Evolutionary conservation across 768 basidiomycete species (phyloP).

Genomic region (Hericium alpestre): DNA sequence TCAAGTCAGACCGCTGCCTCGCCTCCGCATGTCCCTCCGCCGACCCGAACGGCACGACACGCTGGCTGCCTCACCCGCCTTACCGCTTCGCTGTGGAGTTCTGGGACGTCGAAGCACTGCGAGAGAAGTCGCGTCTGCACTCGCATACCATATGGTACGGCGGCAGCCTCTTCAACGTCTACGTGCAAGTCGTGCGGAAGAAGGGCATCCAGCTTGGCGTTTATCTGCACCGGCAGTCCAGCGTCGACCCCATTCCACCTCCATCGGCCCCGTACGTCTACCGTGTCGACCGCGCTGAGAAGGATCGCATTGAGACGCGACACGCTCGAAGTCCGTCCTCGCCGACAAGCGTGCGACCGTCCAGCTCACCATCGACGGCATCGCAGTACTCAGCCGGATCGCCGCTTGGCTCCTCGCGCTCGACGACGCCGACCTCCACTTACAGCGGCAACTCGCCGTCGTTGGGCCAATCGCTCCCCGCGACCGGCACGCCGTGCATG

Average conservation of each 20-base stretch:
- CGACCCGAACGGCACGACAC: conserved; percentile 33
- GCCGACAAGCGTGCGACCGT: background rate
- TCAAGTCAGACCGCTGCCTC: conserved; percentile 35
- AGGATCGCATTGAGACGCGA: background rate
- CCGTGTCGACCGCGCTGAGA: background rate
- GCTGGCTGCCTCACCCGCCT: conserved; percentile 68
- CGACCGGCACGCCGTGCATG: conserved; percentile 32
- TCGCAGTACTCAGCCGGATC: conserved; percentile 9
- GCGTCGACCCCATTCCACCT: conserved; percentile 66
- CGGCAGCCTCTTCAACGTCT: conserved; percentile 80
- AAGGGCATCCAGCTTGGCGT: conserved; percentile 70
- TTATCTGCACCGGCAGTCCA: conserved; percentile 81
- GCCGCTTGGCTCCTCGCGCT: conserved; percentile 5
- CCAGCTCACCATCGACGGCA: background rate
- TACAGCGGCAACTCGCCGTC: conserved; percentile 11
- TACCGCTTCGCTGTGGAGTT: conserved; percentile 85
- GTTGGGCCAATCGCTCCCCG: conserved; percentile 21
- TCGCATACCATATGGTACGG: conserved; percentile 86
- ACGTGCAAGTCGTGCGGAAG: conserved; percentile 80
- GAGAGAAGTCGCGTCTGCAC: conserved; percentile 76
- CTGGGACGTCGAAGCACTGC: conserved; percentile 72
- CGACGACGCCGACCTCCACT: conserved; percentile 8
- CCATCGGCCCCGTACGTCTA: conserved; percentile 41
- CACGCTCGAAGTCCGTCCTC: conserved; percentile 3
- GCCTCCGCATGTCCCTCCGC: conserved; percentile 30